A percentile compares a stretch with the other conserved stretches of the same genome.
phyloP scores from a whole-genome alignment of 345 rosid species.

The Hirschfeldia incana region DNA sequence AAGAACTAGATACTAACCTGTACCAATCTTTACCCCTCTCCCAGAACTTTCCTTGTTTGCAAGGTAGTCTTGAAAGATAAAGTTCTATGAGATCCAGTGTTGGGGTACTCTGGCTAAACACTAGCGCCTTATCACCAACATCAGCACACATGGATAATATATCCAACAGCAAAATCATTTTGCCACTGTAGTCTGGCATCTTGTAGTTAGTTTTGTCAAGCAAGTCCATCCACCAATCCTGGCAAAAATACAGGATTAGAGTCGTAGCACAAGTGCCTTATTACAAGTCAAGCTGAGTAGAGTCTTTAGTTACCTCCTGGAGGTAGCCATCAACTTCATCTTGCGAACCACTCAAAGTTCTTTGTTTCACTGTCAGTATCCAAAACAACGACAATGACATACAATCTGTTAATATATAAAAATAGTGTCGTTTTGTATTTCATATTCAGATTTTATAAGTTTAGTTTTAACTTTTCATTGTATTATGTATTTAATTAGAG shows the following conservation, averaged over 20 bases:
- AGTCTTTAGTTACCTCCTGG: slow-evolving; percentile 53
- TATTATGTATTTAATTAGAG: too few relatives aligned
- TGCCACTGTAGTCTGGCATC: slow-evolving; percentile 77
- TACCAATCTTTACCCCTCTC: slow-evolving; percentile 97
- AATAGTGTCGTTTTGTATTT: too few relatives aligned
- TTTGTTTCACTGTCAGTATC: slow-evolving; percentile 58
- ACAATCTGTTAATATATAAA: not conserved
- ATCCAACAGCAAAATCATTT: slow-evolving; percentile 95
- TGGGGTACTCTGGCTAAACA: slow-evolving; percentile 98
- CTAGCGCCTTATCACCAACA: slow-evolving; percentile 83
- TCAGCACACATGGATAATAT: slow-evolving; percentile 73
- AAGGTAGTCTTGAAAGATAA: slow-evolving; percentile 78
- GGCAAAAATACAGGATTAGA: slow-evolving; percentile 25
- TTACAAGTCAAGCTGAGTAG: not conserved
- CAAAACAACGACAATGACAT: slow-evolving; percentile 6
- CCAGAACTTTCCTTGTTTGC: slow-evolving; percentile 82
- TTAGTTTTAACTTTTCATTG: too few relatives aligned
- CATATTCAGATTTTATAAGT: too few relatives aligned
- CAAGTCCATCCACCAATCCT: slow-evolving; percentile 99
- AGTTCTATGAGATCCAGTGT: slow-evolving; percentile 96
- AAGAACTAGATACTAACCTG: slow-evolving; percentile 58
- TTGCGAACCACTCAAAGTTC: slow-evolving; percentile 50
- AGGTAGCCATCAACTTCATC: slow-evolving; percentile 66
- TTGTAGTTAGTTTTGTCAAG: slow-evolving; percentile 68
- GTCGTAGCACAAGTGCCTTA: not conserved